Evolutionary conservation across 2,329 filamentous ascomycete genomes (phyloP), one percentile per base, ranked within the genome.

Genomic region (Penicillium hesseltinei): DNA sequence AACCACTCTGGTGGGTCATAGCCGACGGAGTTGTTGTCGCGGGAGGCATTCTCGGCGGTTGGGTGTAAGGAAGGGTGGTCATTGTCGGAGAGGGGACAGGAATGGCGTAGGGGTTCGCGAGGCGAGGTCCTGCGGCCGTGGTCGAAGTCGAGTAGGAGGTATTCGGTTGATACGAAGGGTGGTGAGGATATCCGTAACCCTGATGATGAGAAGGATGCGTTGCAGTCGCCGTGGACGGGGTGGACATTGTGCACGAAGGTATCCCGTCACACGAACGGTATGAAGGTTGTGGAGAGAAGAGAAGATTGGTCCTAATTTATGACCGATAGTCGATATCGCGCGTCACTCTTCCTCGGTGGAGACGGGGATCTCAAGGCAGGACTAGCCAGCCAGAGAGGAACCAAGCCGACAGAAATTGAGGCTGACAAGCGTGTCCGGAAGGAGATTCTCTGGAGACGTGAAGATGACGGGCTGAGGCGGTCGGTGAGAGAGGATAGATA

Each of bases 221-320:
- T 70, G 87, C 87, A 74, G 88, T 89, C 69, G 87, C 88, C 70
- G 87, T 89, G 61, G 89, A 91, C 66, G 90, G 89, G 67, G 89
- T 92, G 81, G 90, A 92, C 90, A 93, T 92, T 74, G 63, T 73
- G 70, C 63, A 69, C 57, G 53, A 59, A 62, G 57, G 54, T 63
- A 60, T 63, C 60, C 63, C 69, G 67, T 68, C 60, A 67, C 63
- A 65, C 61, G 65, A 71, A 65, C 65, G 62, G 63, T 57, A 59
- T 35, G 61, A 57, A 54, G 50, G 17, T 50, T 33, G 21, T 42
- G 46, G 53, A 54, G 59, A 53, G 59, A 40, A 55, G 52, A 66
- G 59, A 40, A 53, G 55, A 66, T 54, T 58, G 39, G 47, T 52
- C 51, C 51, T 50, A 54, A 51, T 44, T 52, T 46, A 35, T 53